phyloP scores from a whole-genome alignment of 176 grass and related monocot species.

The Cenchrus purpureus region DNA sequence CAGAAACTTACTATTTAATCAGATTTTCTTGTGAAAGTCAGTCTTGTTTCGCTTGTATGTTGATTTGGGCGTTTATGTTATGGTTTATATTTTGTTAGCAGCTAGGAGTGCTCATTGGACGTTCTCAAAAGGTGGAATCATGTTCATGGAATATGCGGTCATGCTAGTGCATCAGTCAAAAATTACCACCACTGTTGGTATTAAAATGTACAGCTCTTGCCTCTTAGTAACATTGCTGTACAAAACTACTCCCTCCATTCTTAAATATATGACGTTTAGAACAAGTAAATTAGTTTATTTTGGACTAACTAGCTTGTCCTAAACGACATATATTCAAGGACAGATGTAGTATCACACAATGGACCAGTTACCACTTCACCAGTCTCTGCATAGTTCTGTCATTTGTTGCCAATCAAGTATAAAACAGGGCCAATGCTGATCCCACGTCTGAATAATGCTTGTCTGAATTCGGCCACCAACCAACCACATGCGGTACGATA shows the following conservation, averaged over 20 bases:
- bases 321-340: no score
- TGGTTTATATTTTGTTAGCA: no score
- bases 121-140: no score
- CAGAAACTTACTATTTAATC: background rate
- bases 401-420: background rate
- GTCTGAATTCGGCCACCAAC: slow-evolving; percentile 11
- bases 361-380: background rate
- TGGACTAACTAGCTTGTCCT: no score
- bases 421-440: background rate
- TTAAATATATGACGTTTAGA: no score
- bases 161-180: background rate
- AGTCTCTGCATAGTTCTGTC: background rate
- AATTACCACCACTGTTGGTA: background rate
- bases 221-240: background rate
- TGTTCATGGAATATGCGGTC: background rate
- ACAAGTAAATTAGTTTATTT: no score
- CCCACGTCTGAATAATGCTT: background rate
- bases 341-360: no score
- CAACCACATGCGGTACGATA: slow-evolving; percentile 29
- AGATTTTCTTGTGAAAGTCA: no score
- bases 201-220: background rate
- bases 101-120: no score
- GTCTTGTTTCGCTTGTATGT: no score
- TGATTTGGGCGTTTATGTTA: background rate
- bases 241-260: no score